Percentiles rank a stretch among this genome's conserved stretches.
These are phyloP conservation scores for Comarum palustre DNA, from an alignment of 306 rosid species.

Conservation along the genomic window DNA sequence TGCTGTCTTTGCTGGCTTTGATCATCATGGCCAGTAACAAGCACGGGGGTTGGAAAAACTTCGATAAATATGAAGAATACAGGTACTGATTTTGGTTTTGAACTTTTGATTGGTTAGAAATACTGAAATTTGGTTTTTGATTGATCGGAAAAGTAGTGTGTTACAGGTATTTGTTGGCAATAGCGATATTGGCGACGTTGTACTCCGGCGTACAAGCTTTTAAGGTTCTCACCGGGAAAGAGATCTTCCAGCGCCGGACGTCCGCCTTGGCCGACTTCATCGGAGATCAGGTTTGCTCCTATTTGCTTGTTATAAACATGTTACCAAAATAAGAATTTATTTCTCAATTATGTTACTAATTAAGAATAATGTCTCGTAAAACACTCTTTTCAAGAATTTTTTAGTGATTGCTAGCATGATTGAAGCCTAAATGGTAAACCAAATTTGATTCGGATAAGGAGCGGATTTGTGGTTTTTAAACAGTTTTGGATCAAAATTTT, in stretches of 20 bases:
- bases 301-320: neutral
- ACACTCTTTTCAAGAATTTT: neutral
- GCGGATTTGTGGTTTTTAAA: no score
- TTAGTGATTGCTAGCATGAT: neutral
- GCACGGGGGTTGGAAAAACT: constrained; percentile 56
- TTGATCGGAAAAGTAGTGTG: constrained; percentile 1
- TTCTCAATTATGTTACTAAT: neutral
- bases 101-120: neutral
- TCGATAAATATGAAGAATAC: constrained; percentile 63
- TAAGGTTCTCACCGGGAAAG: constrained; percentile 36
- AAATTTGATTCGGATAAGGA: no score
- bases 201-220: constrained; percentile 50
- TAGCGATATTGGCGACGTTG: constrained; percentile 46
- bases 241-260: constrained; percentile 23
- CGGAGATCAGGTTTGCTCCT: constrained; percentile 64
- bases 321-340: no score
- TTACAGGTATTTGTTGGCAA: constrained; percentile 57
- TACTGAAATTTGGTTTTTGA: neutral
- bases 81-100: constrained; percentile 26
- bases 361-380: neutral
- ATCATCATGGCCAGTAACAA: constrained; percentile 58
- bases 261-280: constrained; percentile 48
- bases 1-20: constrained; percentile 55
- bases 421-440: neutral
- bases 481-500: no score